Percentiles rank a stretch among this genome's conserved stretches.
Conservation (phyloP, 495 filamentous ascomycete species). For the Talaromyces thailandensis region DNA sequence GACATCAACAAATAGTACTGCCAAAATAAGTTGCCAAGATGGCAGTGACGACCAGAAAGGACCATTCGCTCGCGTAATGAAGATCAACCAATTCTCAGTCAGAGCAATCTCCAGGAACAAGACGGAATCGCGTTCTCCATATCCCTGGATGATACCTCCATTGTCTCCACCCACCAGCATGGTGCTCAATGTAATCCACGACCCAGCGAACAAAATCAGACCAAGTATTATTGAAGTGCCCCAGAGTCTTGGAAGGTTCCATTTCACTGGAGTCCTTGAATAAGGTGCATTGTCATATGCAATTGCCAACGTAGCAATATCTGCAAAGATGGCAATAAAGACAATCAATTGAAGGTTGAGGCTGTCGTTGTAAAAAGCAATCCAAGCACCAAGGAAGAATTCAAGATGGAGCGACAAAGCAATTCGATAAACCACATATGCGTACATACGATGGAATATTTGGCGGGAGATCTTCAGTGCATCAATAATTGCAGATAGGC, state of each 20-base stretch:
- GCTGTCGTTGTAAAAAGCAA: conserved; percentile 72
- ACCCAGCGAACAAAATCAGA: conserved; percentile 67
- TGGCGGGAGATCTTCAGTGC: conserved; percentile 90
- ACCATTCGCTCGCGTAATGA: conserved; percentile 84
- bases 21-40: conserved; percentile 69
- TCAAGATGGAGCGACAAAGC: conserved; percentile 84
- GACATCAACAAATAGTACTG: conserved; percentile 72
- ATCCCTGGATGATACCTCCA: conserved; percentile 81
- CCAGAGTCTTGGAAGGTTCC: conserved; percentile 90
- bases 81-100: conserved; percentile 94
- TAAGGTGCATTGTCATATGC: conserved; percentile 91
- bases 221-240: conserved; percentile 81
- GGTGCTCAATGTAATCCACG: conserved; percentile 76
- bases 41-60: conserved; percentile 80
- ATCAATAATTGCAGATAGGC: conserved; percentile 87
- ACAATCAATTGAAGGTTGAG: conserved; percentile 82
- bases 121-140: conserved; percentile 70
- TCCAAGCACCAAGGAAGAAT: conserved; percentile 86
- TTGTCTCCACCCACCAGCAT: conserved; percentile 57
- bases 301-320: conserved; percentile 86
- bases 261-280: conserved; percentile 80
- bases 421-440: conserved; percentile 94
- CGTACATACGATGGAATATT: conserved; percentile 96
- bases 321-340: conserved; percentile 91
- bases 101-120: conserved; percentile 86